These are phyloP conservation scores for Hanseniaspora clermontiae DNA, from an alignment of 805 yeast genomes.

Conservation along the genomic window DNA sequence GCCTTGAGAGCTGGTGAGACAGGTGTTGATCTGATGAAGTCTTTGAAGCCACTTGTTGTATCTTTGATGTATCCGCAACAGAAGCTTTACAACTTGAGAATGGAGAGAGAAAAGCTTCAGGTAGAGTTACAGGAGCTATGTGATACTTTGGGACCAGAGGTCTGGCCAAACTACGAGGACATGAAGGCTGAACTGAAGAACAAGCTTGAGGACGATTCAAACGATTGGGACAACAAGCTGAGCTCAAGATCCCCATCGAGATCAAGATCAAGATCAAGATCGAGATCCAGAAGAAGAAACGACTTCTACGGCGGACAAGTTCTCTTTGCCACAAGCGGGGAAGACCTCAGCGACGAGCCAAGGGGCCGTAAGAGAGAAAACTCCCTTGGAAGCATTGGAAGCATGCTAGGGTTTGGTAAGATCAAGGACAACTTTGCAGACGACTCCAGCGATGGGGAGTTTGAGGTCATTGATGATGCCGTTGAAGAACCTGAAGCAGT, in stretches of 20 bases:
- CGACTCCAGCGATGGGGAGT: slow-evolving; percentile 9
- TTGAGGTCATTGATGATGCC: slow-evolving; percentile 10
- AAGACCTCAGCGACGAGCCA: slow-evolving; percentile 12
- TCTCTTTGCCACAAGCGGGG: slow-evolving; percentile 4
- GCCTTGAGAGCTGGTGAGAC: slow-evolving; percentile 85
- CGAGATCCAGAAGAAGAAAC: slow-evolving; percentile 4
- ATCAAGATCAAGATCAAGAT: slow-evolving; percentile 12
- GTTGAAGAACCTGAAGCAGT: background rate
- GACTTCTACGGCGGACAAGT: slow-evolving; percentile 8
- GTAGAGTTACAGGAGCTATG: slow-evolving; percentile 65
- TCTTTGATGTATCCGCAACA: slow-evolving; percentile 32
- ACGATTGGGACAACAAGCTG: background rate
- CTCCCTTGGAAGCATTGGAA: slow-evolving; percentile 12
- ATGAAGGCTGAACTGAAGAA: slow-evolving; percentile 14
- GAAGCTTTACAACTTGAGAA: slow-evolving; percentile 41
- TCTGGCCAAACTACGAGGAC: slow-evolving; percentile 73
- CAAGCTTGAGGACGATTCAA: slow-evolving; percentile 7
- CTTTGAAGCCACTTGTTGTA: slow-evolving; percentile 59
- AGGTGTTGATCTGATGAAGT: slow-evolving; percentile 79
- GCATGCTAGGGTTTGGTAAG: slow-evolving; percentile 13
- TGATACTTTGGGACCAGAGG: slow-evolving; percentile 70
- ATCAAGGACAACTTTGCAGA: slow-evolving; percentile 15
- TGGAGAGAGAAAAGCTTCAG: slow-evolving; percentile 47
- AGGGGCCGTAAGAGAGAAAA: slow-evolving; percentile 16
- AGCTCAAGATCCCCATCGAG: slow-evolving; percentile 7